Conservation (phyloP, 208 protist genomes). For the Eutreptiella sp. region DNA sequence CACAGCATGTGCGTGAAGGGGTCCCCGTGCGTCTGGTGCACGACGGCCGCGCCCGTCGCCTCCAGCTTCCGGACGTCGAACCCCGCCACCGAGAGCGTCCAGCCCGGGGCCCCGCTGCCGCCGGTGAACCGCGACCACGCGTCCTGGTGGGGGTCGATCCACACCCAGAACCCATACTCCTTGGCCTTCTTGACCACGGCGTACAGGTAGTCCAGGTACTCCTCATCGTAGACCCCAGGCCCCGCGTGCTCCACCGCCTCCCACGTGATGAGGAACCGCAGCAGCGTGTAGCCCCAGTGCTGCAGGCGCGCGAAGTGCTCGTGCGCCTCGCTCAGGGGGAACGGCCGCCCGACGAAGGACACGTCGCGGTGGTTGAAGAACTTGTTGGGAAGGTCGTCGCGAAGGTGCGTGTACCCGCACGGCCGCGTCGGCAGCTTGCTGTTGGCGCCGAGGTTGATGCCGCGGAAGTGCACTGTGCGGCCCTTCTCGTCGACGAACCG, state of each 20-base stretch:
- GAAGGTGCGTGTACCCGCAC: too few species aligned
- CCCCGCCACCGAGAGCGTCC: slow-evolving; percentile 30
- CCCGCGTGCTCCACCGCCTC: slow-evolving; percentile 35
- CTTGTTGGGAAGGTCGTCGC: too few species aligned
- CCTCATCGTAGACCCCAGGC: slow-evolving; percentile 27
- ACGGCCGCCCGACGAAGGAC: too few species aligned
- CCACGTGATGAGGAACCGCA: slow-evolving; percentile 36
- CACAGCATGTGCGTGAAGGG: slow-evolving; percentile 5
- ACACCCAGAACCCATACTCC: slow-evolving; percentile 15
- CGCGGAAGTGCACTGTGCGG: too few species aligned
- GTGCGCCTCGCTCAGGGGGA: slow-evolving; percentile 32
- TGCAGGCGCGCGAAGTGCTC: slow-evolving; percentile 29
- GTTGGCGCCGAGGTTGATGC: too few species aligned
- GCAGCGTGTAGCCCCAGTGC: slow-evolving; percentile 23
- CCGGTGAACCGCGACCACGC: slow-evolving; percentile 33
- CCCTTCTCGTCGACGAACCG: too few species aligned
- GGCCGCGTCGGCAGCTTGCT: too few species aligned
- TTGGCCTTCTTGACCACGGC: not conserved
- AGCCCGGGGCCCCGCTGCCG: slow-evolving; percentile 32
- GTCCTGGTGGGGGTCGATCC: slow-evolving; percentile 39
- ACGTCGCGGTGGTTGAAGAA: too few species aligned
- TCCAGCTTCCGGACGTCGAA: slow-evolving; percentile 14
- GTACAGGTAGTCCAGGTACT: slow-evolving; percentile 29
- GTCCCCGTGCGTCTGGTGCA: slow-evolving; percentile 3
- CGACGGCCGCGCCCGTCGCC: slow-evolving; percentile 22